phyloP scores from a whole-genome alignment of 2,329 filamentous ascomycete species.

The Pyrenophora graminea region DNA sequence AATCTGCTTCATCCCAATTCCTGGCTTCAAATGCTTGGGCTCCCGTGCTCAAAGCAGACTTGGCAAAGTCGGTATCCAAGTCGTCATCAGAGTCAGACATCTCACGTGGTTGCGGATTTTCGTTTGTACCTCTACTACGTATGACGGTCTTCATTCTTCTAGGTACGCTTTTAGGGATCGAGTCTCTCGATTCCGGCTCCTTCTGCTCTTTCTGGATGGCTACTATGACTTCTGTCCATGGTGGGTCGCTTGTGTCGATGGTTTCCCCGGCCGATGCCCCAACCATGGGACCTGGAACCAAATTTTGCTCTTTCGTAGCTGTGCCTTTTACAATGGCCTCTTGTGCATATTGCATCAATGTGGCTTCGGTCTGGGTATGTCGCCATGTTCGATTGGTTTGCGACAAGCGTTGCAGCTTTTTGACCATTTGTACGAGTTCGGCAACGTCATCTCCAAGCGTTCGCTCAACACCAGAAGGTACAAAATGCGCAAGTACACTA shows the following conservation, averaged over 20 bases:
- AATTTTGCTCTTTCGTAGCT: no score
- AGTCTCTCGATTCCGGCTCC: neutral
- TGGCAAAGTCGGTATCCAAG: conserved; percentile 30
- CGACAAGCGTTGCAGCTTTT: conserved; percentile 10
- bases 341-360: no score
- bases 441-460: conserved; percentile 6
- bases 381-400: no score
- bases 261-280: neutral
- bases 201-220: conserved; percentile 7
- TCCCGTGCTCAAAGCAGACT: conserved; percentile 30
- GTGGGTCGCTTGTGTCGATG: conserved; percentile 1
- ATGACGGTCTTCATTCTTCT: neutral
- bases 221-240: conserved; percentile 16
- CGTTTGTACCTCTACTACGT: neutral
- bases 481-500: conserved; percentile 8
- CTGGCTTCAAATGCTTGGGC: conserved; percentile 26
- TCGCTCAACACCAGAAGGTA: conserved; percentile 7
- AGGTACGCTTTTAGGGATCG: neutral
- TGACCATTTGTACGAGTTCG: conserved; percentile 13
- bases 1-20: conserved; percentile 30
- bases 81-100: conserved; percentile 30
- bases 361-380: no score
- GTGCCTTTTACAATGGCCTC: no score
- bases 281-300: no score
- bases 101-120: neutral